Percentiles rank a stretch among this genome's conserved stretches.
Conservation (phyloP, 352 stramenopile species). For the Phytophthora constricta region DNA sequence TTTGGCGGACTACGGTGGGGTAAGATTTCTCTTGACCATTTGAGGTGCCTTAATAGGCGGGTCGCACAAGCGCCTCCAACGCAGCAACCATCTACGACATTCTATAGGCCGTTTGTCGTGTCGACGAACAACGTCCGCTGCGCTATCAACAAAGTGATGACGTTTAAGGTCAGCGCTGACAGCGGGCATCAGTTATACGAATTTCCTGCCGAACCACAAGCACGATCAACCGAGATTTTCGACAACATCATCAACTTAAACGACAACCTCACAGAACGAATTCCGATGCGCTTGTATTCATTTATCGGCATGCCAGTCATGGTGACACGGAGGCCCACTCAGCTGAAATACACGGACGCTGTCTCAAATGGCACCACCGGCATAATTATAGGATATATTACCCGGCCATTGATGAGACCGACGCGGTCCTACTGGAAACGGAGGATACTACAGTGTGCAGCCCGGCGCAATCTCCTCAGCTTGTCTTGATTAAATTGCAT, state of each 20-base stretch:
- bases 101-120: conserved; percentile 8
- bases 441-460: background rate
- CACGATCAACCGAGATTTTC: too few relatives aligned
- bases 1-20: background rate
- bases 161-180: too few relatives aligned
- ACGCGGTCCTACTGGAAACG: background rate
- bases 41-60: background rate
- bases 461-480: background rate
- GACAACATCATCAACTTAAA: too few relatives aligned
- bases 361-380: conserved; percentile 8
- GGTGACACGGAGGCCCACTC: background rate
- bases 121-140: conserved; percentile 14
- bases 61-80: background rate
- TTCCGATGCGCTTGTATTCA: too few relatives aligned
- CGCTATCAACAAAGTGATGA: too few relatives aligned
- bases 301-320: conserved; percentile 19
- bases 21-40: background rate
- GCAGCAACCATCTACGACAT: background rate
- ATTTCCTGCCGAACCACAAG: too few relatives aligned
- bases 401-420: background rate
- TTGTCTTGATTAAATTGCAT: background rate
- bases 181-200: too few relatives aligned
- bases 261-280: too few relatives aligned
- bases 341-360: background rate
- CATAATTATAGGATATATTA: conserved; percentile 2